Percentiles rank a stretch among this genome's conserved stretches.
phyloP scores from a whole-genome alignment of 225 moss, liverwort and hornwort genomes.

The Anthoceros angustus region DNA sequence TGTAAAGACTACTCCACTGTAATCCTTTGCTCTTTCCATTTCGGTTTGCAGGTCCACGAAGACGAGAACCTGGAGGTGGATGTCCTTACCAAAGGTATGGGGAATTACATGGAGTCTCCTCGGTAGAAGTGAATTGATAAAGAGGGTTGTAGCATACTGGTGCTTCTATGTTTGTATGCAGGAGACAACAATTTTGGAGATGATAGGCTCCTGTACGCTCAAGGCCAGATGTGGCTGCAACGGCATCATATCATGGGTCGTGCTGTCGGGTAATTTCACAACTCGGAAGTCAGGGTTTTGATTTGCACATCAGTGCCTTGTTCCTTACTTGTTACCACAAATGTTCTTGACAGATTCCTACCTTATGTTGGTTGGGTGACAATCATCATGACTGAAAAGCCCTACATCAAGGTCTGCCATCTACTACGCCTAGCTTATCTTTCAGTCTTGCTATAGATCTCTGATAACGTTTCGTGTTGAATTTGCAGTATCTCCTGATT shows the following conservation, averaged over 20 bases:
- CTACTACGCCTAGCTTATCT: conserved; percentile 6
- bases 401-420: conserved; percentile 65
- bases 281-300: neutral
- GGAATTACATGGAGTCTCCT: neutral
- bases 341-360: conserved; percentile 47
- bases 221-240: conserved; percentile 85
- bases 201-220: conserved; percentile 85
- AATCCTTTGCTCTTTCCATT: neutral
- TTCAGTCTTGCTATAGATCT: conserved; percentile 4
- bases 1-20: too few relatives aligned
- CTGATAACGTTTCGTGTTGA: conserved; percentile 1
- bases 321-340: neutral
- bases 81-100: conserved; percentile 29
- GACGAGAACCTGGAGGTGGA: conserved; percentile 26
- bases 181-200: conserved; percentile 89
- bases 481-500: conserved; percentile 79
- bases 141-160: too few relatives aligned
- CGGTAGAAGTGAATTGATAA: neutral
- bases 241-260: conserved; percentile 96
- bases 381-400: conserved; percentile 95
- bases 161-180: conserved; percentile 8
- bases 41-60: conserved; percentile 23
- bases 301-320: neutral
- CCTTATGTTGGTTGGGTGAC: conserved; percentile 99
- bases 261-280: conserved; percentile 60